Conservation (phyloP, 495 filamentous ascomycete species). For the Aspergillus campestris region DNA sequence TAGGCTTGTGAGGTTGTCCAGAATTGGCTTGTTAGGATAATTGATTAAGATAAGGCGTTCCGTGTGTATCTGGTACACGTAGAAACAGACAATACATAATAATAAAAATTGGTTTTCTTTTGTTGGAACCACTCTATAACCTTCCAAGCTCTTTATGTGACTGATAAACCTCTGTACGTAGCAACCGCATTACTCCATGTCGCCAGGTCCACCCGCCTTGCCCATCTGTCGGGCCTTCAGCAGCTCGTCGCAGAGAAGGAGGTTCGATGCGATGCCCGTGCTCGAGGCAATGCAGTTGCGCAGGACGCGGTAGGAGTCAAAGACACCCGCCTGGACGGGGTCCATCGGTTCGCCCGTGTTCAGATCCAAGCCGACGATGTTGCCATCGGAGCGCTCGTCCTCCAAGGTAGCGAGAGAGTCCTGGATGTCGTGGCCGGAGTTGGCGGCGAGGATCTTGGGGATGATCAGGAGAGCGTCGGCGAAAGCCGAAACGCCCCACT, state of each 20-base stretch:
- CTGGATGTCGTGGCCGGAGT: conserved; percentile 93
- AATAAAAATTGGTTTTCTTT: no score
- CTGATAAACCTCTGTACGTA: conserved; percentile 12
- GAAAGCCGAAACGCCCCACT: conserved; percentile 89
- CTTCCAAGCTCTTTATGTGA: conserved; percentile 19
- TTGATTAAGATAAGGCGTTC: conserved; percentile 4
- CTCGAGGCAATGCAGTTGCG: conserved; percentile 90
- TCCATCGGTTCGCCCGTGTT: conserved; percentile 89
- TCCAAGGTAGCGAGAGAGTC: conserved; percentile 78
- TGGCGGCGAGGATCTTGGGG: conserved; percentile 93
- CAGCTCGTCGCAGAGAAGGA: conserved; percentile 93
- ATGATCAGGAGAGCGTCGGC: conserved; percentile 90
- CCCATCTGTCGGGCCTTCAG: conserved; percentile 96
- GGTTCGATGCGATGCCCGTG: conserved; percentile 89
- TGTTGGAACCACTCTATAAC: not conserved
- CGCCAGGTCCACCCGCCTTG: conserved; percentile 33
- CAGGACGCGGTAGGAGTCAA: conserved; percentile 91
- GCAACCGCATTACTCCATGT: conserved; percentile 34
- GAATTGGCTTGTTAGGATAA: not conserved
- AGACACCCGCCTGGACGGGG: conserved; percentile 85
- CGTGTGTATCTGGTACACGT: conserved; percentile 25
- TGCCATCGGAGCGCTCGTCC: conserved; percentile 77
- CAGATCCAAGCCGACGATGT: conserved; percentile 79
- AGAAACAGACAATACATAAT: conserved; percentile 1
- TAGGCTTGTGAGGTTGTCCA: no score